Conservation (phyloP, 2,329 filamentous ascomycete genomes). For the Cladosporium sp. region DNA sequence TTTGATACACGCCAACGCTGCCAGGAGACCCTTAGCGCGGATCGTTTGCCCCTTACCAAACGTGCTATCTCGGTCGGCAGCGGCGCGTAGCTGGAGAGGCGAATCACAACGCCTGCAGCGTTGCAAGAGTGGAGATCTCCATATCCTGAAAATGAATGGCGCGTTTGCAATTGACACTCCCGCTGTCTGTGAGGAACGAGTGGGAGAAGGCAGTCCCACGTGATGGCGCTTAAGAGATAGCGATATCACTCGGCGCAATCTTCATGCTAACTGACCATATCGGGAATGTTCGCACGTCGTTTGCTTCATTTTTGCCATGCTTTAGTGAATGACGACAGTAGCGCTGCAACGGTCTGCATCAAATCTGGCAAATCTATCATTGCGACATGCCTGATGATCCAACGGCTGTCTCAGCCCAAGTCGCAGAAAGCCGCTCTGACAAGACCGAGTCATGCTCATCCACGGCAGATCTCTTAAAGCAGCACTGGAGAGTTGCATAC, state of each 20-base stretch:
- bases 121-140: neutral
- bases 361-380: neutral
- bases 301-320: neutral
- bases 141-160: conserved; percentile 5
- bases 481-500: neutral
- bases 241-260: neutral
- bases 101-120: conserved; percentile 1
- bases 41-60: conserved; percentile 13
- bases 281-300: neutral
- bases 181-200: conserved; percentile 7
- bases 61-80: neutral
- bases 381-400: neutral
- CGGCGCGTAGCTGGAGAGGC: conserved; percentile 13
- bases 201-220: neutral
- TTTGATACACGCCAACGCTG: conserved; percentile 15
- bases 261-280: neutral
- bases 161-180: conserved; percentile 4
- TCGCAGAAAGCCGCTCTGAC: neutral
- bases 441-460: neutral
- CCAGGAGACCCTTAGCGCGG: conserved; percentile 6
- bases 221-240: neutral
- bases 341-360: neutral
- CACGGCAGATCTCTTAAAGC: neutral
- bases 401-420: neutral
- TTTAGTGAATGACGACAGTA: no score